Conservation (phyloP, 441 rosid genomes). For the California macrophylla region DNA sequence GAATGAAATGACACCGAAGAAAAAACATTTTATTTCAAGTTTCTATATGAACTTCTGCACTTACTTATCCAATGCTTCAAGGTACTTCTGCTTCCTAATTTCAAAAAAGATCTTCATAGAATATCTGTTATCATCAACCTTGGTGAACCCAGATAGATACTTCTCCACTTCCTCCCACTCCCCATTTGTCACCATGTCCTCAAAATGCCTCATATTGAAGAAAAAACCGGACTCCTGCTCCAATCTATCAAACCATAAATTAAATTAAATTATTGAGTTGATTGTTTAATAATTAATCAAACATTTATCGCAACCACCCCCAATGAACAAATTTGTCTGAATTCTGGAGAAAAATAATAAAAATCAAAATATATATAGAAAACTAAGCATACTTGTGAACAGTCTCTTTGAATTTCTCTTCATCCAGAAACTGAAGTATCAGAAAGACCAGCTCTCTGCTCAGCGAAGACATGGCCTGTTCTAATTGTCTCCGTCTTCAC, state of each 20-base stretch:
- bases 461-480: slow-evolving; percentile 42
- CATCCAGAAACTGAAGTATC: slow-evolving; percentile 73
- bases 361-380: neutral
- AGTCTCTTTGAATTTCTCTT: slow-evolving; percentile 62
- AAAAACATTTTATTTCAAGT: neutral
- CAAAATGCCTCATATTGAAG: slow-evolving; percentile 64
- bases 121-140: slow-evolving; percentile 72
- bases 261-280: slow-evolving; percentile 3
- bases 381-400: slow-evolving; percentile 47
- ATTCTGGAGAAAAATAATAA: neutral
- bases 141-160: slow-evolving; percentile 70
- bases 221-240: slow-evolving; percentile 75
- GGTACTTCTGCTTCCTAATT: slow-evolving; percentile 74
- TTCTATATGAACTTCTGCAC: slow-evolving; percentile 3
- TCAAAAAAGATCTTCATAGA: slow-evolving; percentile 82
- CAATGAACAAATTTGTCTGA: neutral
- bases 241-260: slow-evolving; percentile 29
- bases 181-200: slow-evolving; percentile 71
- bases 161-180: slow-evolving; percentile 86
- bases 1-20: neutral
- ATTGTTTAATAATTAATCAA: slow-evolving; percentile 3
- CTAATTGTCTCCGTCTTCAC: slow-evolving; percentile 20
- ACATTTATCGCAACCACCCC: neutral
- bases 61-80: slow-evolving; percentile 73
- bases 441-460: slow-evolving; percentile 75